Conservation (phyloP, 352 stramenopile genomes). For the Phytophthora idaei region DNA sequence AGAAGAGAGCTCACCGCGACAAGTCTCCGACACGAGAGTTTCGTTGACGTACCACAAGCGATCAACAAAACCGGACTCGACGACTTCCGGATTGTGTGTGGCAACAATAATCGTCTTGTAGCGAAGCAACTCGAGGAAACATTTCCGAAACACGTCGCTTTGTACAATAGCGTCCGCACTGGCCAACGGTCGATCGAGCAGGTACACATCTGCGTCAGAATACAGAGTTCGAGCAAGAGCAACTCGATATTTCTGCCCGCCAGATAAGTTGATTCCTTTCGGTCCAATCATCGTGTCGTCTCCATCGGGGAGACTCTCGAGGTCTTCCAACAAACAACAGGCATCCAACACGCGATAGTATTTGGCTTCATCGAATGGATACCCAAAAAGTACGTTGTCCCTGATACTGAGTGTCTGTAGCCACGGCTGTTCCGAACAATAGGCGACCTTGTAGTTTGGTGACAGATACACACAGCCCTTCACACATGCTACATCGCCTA, state of each 20-base stretch:
- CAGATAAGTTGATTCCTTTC: conserved; percentile 40
- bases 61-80: conserved; percentile 47
- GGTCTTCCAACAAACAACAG: conserved; percentile 55
- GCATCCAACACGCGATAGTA: conserved; percentile 53
- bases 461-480: conserved; percentile 39
- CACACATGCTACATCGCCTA: conserved; percentile 41
- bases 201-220: conserved; percentile 41
- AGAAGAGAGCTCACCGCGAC: conserved; percentile 10
- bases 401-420: conserved; percentile 94
- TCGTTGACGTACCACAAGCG: conserved; percentile 36
- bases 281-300: conserved; percentile 45
- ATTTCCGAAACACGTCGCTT: conserved; percentile 54
- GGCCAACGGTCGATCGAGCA: conserved; percentile 46
- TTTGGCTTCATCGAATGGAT: conserved; percentile 46
- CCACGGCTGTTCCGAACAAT: conserved; percentile 90
- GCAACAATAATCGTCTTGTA: conserved; percentile 82
- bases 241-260: conserved; percentile 41
- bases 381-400: conserved; percentile 95
- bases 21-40: conserved; percentile 28
- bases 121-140: conserved; percentile 42
- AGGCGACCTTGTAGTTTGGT: conserved; percentile 44
- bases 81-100: conserved; percentile 89
- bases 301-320: conserved; percentile 39
- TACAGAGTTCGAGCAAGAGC: conserved; percentile 48
- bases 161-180: conserved; percentile 42